A percentile compares a stretch with the other conserved stretches of the same genome.
Evolutionary conservation across 78 protist species (phyloP).

Genomic region (Dictyostelium purpureum): DNA sequence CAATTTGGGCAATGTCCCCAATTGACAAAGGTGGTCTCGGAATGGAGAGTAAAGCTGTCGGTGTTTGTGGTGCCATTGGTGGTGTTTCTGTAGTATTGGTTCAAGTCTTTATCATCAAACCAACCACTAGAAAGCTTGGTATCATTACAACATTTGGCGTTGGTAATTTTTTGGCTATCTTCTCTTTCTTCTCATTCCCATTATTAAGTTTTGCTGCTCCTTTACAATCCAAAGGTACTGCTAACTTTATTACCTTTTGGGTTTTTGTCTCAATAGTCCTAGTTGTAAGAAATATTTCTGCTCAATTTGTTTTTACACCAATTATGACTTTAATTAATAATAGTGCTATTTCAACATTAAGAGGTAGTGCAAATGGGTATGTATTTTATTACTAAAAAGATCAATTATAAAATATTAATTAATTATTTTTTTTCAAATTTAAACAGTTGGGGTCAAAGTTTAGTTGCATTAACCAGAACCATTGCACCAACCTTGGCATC

Average conservation of each 20-base stretch:
- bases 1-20: conserved; percentile 50
- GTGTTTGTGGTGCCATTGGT: conserved; percentile 54
- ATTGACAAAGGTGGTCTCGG: conserved; percentile 20
- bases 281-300: background rate
- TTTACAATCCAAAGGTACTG: background rate
- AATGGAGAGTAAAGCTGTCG: background rate
- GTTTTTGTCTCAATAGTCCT: background rate
- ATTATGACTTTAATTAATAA: conserved; percentile 60
- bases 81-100: conserved; percentile 20
- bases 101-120: conserved; percentile 21
- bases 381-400: background rate
- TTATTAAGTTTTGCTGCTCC: background rate
- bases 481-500: conserved; percentile 53
- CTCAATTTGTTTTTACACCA: conserved; percentile 59
- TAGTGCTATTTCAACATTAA: background rate
- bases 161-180: background rate
- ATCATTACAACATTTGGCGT: conserved; percentile 1
- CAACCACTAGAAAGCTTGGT: conserved; percentile 4
- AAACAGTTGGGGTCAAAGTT: conserved; percentile 37
- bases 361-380: conserved; percentile 57
- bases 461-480: conserved; percentile 33
- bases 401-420: background rate
- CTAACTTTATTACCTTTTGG: conserved; percentile 1
- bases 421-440: background rate
- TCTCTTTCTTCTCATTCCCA: background rate